Conservation (phyloP, 2,329 filamentous ascomycete species). For the Teratosphaeria destructans region DNA sequence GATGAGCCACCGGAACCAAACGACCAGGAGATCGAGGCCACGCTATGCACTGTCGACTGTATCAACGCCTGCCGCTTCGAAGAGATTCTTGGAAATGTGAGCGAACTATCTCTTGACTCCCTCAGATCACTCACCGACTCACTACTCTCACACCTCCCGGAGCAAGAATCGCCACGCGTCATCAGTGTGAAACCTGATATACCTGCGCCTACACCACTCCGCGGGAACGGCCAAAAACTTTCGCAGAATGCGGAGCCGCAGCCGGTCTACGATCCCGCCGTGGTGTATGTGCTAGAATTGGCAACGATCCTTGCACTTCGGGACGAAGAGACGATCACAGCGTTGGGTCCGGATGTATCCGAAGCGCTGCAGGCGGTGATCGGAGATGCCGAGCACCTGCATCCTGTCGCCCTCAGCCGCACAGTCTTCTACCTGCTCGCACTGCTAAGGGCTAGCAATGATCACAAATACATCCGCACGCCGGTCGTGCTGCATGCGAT, state of each 20-base stretch:
- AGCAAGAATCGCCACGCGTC: constrained; percentile 62
- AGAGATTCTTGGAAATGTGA: constrained; percentile 73
- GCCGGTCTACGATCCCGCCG: constrained; percentile 69
- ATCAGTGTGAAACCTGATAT: constrained; percentile 86
- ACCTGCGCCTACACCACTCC: constrained; percentile 48
- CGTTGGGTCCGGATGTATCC: constrained; percentile 68
- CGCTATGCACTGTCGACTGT: constrained; percentile 86
- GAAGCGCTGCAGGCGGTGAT: constrained; percentile 72
- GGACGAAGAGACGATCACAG: constrained; percentile 60
- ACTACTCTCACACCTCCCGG: constrained; percentile 74
- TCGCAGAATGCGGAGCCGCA: constrained; percentile 35
- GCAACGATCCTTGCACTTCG: constrained; percentile 72
- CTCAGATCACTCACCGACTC: constrained; percentile 57
- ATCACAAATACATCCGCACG: constrained; percentile 82
- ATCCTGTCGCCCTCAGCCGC: constrained; percentile 73
- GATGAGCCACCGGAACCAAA: constrained; percentile 96
- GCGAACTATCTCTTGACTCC: constrained; percentile 50
- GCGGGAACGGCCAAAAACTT: constrained; percentile 49
- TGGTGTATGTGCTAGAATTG: constrained; percentile 86
- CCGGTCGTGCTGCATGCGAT: constrained; percentile 87
- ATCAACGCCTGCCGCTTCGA: constrained; percentile 81
- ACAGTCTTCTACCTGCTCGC: constrained; percentile 78
- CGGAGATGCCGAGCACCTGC: constrained; percentile 66
- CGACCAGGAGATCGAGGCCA: constrained; percentile 93
- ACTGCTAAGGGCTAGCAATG: constrained; percentile 73